Base-by-base conservation (phyloP, 805 yeast genomes). In the Scheffersomyces coipomensis region DNA sequence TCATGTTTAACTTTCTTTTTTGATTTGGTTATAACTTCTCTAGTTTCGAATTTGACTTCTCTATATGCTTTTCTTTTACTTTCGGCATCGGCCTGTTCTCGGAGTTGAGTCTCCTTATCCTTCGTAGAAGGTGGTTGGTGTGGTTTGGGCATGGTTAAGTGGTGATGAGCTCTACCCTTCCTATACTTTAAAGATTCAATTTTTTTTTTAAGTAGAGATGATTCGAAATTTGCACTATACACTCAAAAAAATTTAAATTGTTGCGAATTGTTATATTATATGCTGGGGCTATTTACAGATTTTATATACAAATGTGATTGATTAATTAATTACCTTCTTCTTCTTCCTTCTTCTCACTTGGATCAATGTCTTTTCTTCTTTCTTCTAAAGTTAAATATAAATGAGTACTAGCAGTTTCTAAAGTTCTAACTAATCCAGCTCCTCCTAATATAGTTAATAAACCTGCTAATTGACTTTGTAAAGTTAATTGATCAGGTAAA, bases 361-460 rank as follows among this genome's bases (percentile, higher is more conserved):
- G 51, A 30, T 56, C 66, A 34, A 62, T 47, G 37, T 65, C 68
- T 49, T 66, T 56, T 37, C 59, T 52, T 45, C 64, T 44, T 26
- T 82, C 71, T 44, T 86, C 83, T 62, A 90, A 64, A 7, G 95
- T 85, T 62, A 88, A 68, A 55, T 87, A 87, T 51, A 90, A 75
- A 42, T 68, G 64, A 47, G 79, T 79, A 12, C 86, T 65, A n/a
- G 87, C 70, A 15, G 84, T 59, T 64, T 85, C 83, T 56, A 91
- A 74, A 13, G 96, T 87, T 65, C 78, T 78, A 10, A 85, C 95
- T 57, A 91, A 74, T 9, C 95, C 95, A 33, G 88, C 90, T 55
- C 97, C 98, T 42, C 96, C 87, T 47, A 87, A 71, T 40, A 85
- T 66, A n/a, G 90, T 82, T 55, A 91, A 77, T 40, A 88, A 71